These are phyloP conservation scores for Chaetomiaceae sp. DNA, from an alignment of 2,329 filamentous ascomycete species.

Conservation along the genomic window DNA sequence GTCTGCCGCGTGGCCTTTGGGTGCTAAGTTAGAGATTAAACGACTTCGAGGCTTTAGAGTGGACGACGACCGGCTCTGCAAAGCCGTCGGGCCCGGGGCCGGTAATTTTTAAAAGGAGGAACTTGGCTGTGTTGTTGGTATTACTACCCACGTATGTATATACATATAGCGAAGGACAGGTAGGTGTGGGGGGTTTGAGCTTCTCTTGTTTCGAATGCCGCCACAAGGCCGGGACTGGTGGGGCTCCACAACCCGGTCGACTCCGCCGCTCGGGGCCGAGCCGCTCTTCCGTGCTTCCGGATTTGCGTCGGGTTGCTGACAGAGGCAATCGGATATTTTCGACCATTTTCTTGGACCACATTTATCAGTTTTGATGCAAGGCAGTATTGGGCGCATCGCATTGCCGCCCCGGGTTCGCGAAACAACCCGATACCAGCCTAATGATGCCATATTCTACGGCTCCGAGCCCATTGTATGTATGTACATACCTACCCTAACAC, in stretches of 20 bases:
- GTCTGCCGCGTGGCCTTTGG: too few relatives aligned
- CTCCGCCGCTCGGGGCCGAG: conserved; percentile 13
- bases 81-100: background rate
- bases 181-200: too few relatives aligned
- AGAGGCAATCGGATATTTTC: conserved; percentile 1
- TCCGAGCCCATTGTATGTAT: too few relatives aligned
- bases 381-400: background rate
- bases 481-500: too few relatives aligned
- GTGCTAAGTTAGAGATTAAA: too few relatives aligned
- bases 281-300: conserved; percentile 7
- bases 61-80: too few relatives aligned
- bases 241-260: background rate
- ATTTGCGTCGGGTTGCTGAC: background rate
- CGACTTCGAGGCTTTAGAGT: too few relatives aligned
- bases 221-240: background rate
- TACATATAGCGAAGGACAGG: too few relatives aligned
- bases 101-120: background rate
- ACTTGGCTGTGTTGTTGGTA: background rate
- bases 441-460: too few relatives aligned
- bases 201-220: background rate
- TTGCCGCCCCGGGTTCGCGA: conserved; percentile 1
- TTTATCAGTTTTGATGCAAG: background rate
- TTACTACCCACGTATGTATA: too few relatives aligned
- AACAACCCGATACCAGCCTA: too few relatives aligned
- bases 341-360: background rate